Evolutionary conservation across 73 alveolate species (phyloP).

Genomic region (Paramecium primaurelia): DNA sequence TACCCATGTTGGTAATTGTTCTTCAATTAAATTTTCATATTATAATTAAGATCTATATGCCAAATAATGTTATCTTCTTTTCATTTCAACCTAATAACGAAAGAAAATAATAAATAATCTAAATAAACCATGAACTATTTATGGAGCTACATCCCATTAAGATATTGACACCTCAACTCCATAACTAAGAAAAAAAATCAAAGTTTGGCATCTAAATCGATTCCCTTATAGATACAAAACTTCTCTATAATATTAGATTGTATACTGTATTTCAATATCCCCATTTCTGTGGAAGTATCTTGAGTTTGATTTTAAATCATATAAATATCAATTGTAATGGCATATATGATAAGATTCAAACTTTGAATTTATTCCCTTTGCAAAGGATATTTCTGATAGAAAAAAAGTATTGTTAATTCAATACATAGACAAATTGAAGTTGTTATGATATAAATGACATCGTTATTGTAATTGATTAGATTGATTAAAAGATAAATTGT

Average conservation of each 20-base stretch:
- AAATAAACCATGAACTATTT: not conserved
- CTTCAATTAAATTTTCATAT: slow-evolving; percentile 5
- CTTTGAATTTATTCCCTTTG: not conserved
- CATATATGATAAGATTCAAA: not conserved
- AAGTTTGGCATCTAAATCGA: not conserved
- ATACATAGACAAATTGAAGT: not conserved
- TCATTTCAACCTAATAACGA: not conserved
- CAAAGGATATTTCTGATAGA: not conserved
- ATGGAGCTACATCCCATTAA: not conserved
- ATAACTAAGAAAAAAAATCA: not conserved
- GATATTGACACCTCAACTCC: not conserved
- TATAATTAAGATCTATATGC: not conserved
- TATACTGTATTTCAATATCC: not conserved
- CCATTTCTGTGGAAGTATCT: not conserved
- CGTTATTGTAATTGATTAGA: not conserved
- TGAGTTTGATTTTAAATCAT: not conserved
- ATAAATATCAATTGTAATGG: not conserved
- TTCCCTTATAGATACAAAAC: not conserved
- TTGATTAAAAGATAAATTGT: not conserved
- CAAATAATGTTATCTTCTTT: not conserved
- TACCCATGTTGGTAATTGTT: not conserved
- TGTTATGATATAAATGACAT: not conserved
- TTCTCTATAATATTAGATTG: not conserved
- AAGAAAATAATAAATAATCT: not conserved
- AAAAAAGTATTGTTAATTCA: not conserved